Evolutionary conservation across 306 rosid genomes (phyloP), one percentile per base, ranked within the genome.

Genomic region (Bauhinia variegata): DNA sequence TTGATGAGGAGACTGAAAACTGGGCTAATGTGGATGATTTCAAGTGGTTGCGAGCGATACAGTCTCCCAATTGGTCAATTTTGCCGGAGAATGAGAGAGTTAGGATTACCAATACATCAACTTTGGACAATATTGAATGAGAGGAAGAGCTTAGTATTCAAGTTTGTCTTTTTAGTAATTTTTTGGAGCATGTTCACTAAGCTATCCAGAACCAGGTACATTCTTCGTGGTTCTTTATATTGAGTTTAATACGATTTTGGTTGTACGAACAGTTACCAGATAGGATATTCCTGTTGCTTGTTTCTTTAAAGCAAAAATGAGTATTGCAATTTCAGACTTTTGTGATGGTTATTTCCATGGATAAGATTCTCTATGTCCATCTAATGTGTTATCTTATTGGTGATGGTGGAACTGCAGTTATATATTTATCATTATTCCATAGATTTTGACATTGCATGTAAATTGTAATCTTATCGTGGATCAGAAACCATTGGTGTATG

Each of bases 11-110:
- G 75, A 89, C 89, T 0, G 88, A 91, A 33, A 88, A 83, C 51
- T 93, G 98, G 97, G 88, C 67, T 30, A 86, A 84, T 82, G 97
- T 93, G 28, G 98, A 93, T 75, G 98, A 89, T 73, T 93, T 93
- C 67, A 30, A 60, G 57, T 93, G 98, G 98, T 55, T 93, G 58
- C 82, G 89, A 0, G 95, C 88, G 0, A 80, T 85, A 54, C 98
- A 86, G 64, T 86, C 91, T 4, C 96, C 98, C 0, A 93, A 93
- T 67, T 88, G 98, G 98, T 83, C 87, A 0, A 46, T 93, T 71
- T 76, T 93, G 79, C 84, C 84, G 0, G 90, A 84, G 83, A 74
- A 73, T 68, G 95, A 89, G 80, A 87, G 96, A 70, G 15, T 82
- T 73, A 79, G 63, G 16, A 56, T 58, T 49, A 49, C 86, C 56